These are phyloP conservation scores for Pleurotus tuoliensis DNA, from an alignment of 768 basidiomycete species.

Conservation along the genomic window DNA sequence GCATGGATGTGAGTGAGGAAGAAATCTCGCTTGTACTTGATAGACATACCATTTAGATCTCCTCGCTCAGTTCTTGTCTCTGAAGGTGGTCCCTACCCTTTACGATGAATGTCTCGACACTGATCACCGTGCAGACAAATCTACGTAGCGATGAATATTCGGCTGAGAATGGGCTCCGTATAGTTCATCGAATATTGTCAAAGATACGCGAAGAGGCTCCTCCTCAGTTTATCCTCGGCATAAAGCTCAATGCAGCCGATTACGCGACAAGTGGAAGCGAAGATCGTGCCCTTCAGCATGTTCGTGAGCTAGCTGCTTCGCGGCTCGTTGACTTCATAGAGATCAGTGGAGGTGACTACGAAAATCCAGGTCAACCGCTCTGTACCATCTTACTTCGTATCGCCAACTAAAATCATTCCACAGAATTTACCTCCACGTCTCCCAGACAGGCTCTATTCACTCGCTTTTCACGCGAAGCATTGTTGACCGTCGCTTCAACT, in stretches of 20 bases:
- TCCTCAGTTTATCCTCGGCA: constrained; percentile 60
- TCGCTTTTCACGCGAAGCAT: constrained; percentile 56
- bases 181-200: constrained; percentile 53
- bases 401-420: background rate
- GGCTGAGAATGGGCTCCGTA: constrained; percentile 41
- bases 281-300: constrained; percentile 54
- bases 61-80: constrained; percentile 73
- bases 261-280: constrained; percentile 40
- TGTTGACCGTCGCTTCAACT: constrained; percentile 37
- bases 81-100: constrained; percentile 42
- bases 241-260: constrained; percentile 82
- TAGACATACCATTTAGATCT: constrained; percentile 46
- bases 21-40: background rate
- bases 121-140: constrained; percentile 31
- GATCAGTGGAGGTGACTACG: constrained; percentile 85
- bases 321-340: constrained; percentile 78
- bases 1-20: constrained; percentile 69
- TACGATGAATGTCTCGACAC: background rate
- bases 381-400: background rate
- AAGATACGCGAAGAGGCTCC: constrained; percentile 54
- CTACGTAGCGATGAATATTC: constrained; percentile 61
- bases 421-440: constrained; percentile 36
- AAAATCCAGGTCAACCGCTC: constrained; percentile 55
- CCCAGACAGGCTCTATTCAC: constrained; percentile 72
- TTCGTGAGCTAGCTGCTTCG: constrained; percentile 60